phyloP scores from a whole-genome alignment of 2,329 filamentous ascomycete genomes.

The Coniochaeta sp. region DNA sequence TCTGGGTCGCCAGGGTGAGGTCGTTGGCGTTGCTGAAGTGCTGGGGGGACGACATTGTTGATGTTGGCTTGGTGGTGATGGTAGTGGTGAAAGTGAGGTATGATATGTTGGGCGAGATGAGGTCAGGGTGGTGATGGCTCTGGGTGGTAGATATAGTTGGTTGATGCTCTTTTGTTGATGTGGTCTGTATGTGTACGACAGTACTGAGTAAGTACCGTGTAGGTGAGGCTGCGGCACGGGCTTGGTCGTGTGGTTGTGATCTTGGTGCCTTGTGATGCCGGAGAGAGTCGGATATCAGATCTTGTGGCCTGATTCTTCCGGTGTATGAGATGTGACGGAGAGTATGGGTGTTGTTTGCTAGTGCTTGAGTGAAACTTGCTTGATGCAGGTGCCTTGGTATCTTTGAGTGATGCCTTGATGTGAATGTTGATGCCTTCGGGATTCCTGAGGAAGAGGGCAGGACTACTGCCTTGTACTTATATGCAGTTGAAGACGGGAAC shows the following conservation, averaged over 20 bases:
- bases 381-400: background rate
- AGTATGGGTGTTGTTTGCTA: background rate
- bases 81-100: background rate
- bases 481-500: background rate
- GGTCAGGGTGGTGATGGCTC: background rate
- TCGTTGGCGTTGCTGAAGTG: slow-evolving; percentile 5
- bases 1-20: background rate
- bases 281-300: background rate
- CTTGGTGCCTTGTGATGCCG: background rate
- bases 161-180: no score
- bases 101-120: background rate
- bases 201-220: no score
- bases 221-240: no score
- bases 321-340: no score
- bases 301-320: background rate
- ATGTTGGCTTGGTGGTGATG: background rate
- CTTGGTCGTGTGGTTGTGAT: no score
- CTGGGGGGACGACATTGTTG: background rate
- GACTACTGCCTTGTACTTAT: slow-evolving; percentile 3
- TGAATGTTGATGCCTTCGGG: background rate
- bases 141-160: no score
- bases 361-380: background rate
- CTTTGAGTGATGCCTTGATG: background rate
- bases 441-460: background rate
- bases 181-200: no score